phyloP scores from a whole-genome alignment of 352 stramenopile genomes.

The Phytophthora meadii region DNA sequence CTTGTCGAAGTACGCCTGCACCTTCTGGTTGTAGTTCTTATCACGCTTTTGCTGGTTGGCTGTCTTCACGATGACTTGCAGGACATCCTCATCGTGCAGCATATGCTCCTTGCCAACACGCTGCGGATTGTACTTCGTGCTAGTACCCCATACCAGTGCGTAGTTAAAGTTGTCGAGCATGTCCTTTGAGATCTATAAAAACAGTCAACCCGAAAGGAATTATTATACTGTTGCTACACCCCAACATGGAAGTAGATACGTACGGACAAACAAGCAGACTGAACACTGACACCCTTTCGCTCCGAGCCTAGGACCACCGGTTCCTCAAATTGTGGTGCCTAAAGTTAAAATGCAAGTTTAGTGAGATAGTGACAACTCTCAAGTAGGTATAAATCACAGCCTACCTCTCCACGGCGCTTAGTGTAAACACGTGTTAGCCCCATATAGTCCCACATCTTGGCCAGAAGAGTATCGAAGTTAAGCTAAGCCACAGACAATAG shows the following conservation, averaged over 20 bases:
- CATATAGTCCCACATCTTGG: constrained; percentile 93
- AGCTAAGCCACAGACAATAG: constrained; percentile 69
- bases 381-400: not conserved
- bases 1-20: constrained; percentile 97
- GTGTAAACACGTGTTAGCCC: constrained; percentile 90
- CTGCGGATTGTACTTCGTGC: constrained; percentile 98
- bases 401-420: constrained; percentile 86
- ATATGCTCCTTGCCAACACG: constrained; percentile 95
- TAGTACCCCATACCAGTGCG: constrained; percentile 97
- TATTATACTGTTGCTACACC: not conserved
- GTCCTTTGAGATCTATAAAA: constrained; percentile 86
- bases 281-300: constrained; percentile 82
- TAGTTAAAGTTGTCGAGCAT: constrained; percentile 98
- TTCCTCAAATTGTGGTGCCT: constrained; percentile 80
- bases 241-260: constrained; percentile 20
- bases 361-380: too few relatives aligned
- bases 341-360: not conserved
- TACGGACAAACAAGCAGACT: constrained; percentile 86
- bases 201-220: not conserved
- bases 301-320: constrained; percentile 87
- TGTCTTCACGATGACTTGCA: constrained; percentile 98
- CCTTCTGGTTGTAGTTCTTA: constrained; percentile 97
- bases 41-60: constrained; percentile 98
- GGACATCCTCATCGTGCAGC: constrained; percentile 98
- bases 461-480: constrained; percentile 96